Base-by-base conservation (phyloP, 805 yeast species). In the Zygosaccharomyces lentus region DNA sequence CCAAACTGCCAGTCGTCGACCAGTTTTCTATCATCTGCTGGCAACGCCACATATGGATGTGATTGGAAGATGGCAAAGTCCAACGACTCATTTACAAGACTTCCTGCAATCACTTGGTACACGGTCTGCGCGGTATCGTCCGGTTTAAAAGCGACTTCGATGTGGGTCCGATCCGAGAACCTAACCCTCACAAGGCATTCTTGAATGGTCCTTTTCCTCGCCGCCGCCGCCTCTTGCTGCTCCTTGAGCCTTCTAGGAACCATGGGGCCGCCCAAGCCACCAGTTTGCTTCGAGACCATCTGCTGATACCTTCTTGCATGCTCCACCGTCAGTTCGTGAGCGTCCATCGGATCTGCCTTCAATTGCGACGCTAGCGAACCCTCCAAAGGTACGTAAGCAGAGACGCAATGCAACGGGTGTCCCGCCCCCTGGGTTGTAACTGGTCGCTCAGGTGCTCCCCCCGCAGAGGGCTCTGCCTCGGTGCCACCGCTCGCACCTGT, bases 291-390 rank as follows among this genome's bases (percentile, higher is more conserved):
- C 2, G 74, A 58, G 8, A 81, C 60, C 46, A 78, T 68, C 13
- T 73, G 59, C 52, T 78, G 83, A 53, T 81, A 81, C 17, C 66
- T 62, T 41, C 70, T 68, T 2, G 82, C 83, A 49, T 81, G 82
- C 2, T 72, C 72, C 4, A 76, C 66, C 1, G 77, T 69, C 54
- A 80, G 58, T 21, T 77, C 79, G 43, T 71, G 73, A 2, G 57
- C 58, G 0, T 62, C 66, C 0, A 68, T 70, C 6, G 70, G 74
- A 9, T 68, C 70, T 6, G 26, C 31, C 4, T 45, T 42, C 3
- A 48, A 27, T n/a, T 48, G 49, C 3, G 44, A 24, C 3, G 43
- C 26, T 17, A 49, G 24, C n/a, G 61, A 34, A 6, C 21, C 41
- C 3, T 49, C 43, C 9, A 57, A 37, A 5, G 66, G 63, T 7